Evolutionary conservation across 108 stramenopile genomes (phyloP).

Genomic region (Nitzschia putrida): DNA sequence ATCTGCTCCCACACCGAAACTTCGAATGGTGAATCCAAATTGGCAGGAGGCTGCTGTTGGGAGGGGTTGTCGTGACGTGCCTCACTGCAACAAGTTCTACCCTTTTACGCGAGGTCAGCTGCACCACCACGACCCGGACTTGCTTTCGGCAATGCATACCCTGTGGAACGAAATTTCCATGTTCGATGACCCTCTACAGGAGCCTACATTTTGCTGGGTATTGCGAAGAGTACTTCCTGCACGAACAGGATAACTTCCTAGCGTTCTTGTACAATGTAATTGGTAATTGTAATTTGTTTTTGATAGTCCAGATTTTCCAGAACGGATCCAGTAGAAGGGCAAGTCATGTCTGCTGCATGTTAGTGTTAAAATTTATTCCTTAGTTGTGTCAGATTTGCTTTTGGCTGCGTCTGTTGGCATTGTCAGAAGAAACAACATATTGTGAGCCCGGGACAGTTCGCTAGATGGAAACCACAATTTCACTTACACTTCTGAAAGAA

Average conservation of each 20-base stretch:
- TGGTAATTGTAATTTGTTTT: no score
- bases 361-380: no score
- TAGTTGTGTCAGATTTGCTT: no score
- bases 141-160: constrained; percentile 45
- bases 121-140: constrained; percentile 57
- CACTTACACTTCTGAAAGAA: constrained; percentile 62
- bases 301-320: background rate
- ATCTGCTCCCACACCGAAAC: constrained; percentile 1
- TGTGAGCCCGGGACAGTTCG: no score
- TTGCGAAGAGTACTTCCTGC: no score
- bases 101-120: constrained; percentile 84
- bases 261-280: no score
- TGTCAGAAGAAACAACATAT: no score
- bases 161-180: constrained; percentile 67
- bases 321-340: background rate
- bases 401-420: no score
- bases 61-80: constrained; percentile 22
- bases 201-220: background rate
- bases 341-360: no score
- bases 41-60: constrained; percentile 32
- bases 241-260: no score
- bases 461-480: background rate
- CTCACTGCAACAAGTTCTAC: constrained; percentile 85
- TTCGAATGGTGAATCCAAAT: constrained; percentile 26
- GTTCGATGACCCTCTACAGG: constrained; percentile 58